These are phyloP conservation scores for Podochytrium sp. DNA, from an alignment of 192 early-diverging fungal species.

Conservation along the genomic window DNA sequence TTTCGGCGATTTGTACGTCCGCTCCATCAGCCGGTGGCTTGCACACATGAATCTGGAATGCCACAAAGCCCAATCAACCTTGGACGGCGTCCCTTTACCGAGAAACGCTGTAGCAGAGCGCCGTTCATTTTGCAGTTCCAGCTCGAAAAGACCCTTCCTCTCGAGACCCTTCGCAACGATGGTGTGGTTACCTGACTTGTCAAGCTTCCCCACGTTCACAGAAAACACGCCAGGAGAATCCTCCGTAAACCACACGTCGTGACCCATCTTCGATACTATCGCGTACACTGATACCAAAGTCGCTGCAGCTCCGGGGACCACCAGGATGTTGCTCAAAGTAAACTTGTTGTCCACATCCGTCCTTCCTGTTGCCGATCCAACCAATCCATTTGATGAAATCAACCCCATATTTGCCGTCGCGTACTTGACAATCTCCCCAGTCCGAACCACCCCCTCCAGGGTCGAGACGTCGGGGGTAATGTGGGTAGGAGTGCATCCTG, in stretches of 20 bases:
- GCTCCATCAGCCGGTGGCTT: background rate
- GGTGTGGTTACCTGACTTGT: background rate
- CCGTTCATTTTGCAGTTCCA: background rate
- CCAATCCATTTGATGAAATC: background rate
- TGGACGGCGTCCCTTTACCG: background rate
- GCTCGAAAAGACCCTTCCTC: background rate
- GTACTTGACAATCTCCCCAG: background rate
- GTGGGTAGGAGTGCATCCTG: background rate
- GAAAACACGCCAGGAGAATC: background rate
- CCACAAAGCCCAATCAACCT: constrained; percentile 3
- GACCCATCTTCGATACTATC: background rate
- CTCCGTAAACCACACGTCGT: background rate
- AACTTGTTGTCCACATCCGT: background rate
- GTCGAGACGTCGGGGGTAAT: background rate
- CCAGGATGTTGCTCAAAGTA: background rate
- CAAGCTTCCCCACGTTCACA: background rate
- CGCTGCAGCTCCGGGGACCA: background rate
- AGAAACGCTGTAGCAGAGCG: background rate
- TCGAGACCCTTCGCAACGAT: background rate
- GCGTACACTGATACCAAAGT: background rate
- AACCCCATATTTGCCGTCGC: background rate
- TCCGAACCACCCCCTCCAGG: background rate
- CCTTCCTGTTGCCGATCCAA: background rate
- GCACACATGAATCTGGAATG: background rate
- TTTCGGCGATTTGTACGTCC: background rate